Evolutionary conservation across 495 filamentous ascomycete species (phyloP).

Genomic region (Aspergillus saccharolyticus): DNA sequence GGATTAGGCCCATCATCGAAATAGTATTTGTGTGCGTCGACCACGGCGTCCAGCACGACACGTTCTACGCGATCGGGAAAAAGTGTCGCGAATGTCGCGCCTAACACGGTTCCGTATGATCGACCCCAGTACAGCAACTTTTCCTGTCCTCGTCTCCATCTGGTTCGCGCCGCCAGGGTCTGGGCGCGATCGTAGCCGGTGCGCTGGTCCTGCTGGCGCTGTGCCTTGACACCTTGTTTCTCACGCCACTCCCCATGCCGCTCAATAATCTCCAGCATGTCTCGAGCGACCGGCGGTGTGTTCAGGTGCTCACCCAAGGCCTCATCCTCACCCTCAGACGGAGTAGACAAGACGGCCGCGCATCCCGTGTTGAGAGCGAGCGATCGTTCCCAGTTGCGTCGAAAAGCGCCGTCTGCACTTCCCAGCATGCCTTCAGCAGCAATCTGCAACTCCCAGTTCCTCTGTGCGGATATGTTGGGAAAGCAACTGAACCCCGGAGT

Average conservation of each 20-base stretch:
- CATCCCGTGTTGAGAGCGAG: constrained; percentile 39
- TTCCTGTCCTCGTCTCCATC: constrained; percentile 34
- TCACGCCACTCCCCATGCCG: constrained; percentile 44
- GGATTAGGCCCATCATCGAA: constrained; percentile 35
- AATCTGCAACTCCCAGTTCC: constrained; percentile 36
- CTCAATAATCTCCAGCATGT: constrained; percentile 50
- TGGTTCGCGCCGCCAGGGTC: constrained; percentile 23
- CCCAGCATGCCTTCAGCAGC: constrained; percentile 42
- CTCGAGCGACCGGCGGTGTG: constrained; percentile 42
- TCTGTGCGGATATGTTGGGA: constrained; percentile 32
- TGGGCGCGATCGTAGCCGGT: constrained; percentile 29
- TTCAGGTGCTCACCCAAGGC: constrained; percentile 44
- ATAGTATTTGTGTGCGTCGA: constrained; percentile 46
- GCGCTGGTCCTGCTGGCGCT: constrained; percentile 24
- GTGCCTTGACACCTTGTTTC: constrained; percentile 26
- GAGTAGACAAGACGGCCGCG: constrained; percentile 26
- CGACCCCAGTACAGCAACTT: constrained; percentile 60
- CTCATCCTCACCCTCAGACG: constrained; percentile 18
- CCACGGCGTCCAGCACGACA: constrained; percentile 50
- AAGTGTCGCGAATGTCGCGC: constrained; percentile 51
- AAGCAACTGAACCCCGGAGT: constrained; percentile 48
- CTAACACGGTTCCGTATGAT: constrained; percentile 65
- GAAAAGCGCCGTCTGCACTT: constrained; percentile 26
- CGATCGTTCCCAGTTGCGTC: constrained; percentile 46
- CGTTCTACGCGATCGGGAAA: constrained; percentile 48